Evolutionary conservation across 805 yeast genomes (phyloP).

Genomic region (Kodamaea kaohsiungensis): DNA sequence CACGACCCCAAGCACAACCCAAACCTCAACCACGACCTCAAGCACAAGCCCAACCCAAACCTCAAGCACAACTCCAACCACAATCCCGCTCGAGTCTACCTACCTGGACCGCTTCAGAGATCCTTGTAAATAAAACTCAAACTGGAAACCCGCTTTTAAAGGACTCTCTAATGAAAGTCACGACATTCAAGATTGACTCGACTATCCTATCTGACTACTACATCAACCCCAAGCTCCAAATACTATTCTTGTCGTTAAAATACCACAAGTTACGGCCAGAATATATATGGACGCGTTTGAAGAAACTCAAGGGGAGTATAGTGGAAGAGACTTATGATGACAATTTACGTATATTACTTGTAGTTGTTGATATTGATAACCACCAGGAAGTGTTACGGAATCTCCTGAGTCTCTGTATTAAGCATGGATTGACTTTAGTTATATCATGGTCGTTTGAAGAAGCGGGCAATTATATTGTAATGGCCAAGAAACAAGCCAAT

Average conservation of each 20-base stretch:
- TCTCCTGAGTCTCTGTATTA: constrained; percentile 48
- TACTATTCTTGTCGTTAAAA: constrained; percentile 64
- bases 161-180: constrained; percentile 47
- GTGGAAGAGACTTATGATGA: constrained; percentile 38
- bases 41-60: background rate
- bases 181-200: constrained; percentile 56
- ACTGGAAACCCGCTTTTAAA: constrained; percentile 70
- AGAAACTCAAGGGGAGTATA: constrained; percentile 40
- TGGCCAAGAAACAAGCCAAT: constrained; percentile 38
- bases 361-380: constrained; percentile 66
- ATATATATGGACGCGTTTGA: constrained; percentile 58
- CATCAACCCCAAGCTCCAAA: constrained; percentile 54
- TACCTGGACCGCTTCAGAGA: constrained; percentile 12
- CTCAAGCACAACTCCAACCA: background rate
- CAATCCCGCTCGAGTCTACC: no score
- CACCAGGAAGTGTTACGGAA: constrained; percentile 50
- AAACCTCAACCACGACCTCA: background rate
- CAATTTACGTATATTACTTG: constrained; percentile 54
- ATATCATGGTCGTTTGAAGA: constrained; percentile 56
- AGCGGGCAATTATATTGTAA: constrained; percentile 44
- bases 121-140: constrained; percentile 49
- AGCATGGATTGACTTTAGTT: constrained; percentile 50
- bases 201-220: constrained; percentile 61
- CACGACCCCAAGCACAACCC: background rate
- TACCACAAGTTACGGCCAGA: constrained; percentile 79